Evolutionary conservation across 2,329 filamentous ascomycete genomes (phyloP).

Genomic region (Camillea tinctor): DNA sequence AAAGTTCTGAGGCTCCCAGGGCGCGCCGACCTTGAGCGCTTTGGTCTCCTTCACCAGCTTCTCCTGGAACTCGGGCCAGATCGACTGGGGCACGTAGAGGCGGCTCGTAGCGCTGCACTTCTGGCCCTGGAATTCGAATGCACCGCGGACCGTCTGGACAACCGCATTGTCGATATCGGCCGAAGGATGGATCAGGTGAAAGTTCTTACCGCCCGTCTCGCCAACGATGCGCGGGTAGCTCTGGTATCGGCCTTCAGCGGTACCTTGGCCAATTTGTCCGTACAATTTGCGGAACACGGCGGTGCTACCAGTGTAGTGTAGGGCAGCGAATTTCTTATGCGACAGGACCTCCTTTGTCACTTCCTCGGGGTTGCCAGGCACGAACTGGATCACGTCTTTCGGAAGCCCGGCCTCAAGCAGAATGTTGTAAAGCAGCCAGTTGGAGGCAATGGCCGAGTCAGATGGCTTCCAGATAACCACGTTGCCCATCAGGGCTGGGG

Average conservation of each 20-base stretch:
- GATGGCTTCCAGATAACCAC: constrained; percentile 98
- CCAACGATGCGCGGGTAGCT: constrained; percentile 87
- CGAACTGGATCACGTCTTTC: constrained; percentile 86
- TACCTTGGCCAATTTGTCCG: constrained; percentile 77
- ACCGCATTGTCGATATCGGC: constrained; percentile 78
- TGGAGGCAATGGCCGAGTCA: constrained; percentile 82
- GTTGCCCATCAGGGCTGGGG: constrained; percentile 87
- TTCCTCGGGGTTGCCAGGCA: constrained; percentile 82
- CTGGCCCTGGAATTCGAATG: constrained; percentile 89
- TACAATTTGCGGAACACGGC: constrained; percentile 87
- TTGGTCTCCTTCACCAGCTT: constrained; percentile 66
- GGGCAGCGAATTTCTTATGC: constrained; percentile 80
- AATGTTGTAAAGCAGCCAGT: constrained; percentile 88
- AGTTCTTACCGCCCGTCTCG: constrained; percentile 93
- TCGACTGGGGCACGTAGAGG: constrained; percentile 72
- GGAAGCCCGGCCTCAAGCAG: constrained; percentile 88
- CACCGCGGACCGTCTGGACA: constrained; percentile 78
- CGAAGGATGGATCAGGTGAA: constrained; percentile 76
- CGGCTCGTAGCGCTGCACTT: constrained; percentile 87
- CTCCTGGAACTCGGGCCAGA: constrained; percentile 70
- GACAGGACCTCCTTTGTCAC: constrained; percentile 75
- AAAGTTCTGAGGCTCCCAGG: constrained; percentile 72
- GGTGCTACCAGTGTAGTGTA: constrained; percentile 94
- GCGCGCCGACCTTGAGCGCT: constrained; percentile 68
- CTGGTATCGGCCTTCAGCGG: constrained; percentile 77